Conservation (phyloP, 805 yeast species). For the Yamadazyma nakazawae region DNA sequence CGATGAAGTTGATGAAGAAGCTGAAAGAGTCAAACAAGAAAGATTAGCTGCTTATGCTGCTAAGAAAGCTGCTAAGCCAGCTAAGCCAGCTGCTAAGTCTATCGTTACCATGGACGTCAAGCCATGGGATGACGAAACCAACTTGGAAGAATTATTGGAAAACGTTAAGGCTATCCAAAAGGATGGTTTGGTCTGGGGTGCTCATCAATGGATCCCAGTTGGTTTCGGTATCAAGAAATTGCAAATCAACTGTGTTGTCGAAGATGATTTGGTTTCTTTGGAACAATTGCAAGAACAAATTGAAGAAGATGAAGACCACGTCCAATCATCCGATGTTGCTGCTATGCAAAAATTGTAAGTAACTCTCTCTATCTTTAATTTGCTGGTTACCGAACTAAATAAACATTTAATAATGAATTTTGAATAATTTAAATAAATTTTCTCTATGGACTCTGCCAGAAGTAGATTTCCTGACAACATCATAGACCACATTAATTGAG, state of each 20-base stretch:
- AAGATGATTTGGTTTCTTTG: slow-evolving; percentile 92
- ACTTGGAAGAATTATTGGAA: slow-evolving; percentile 82
- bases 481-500: neutral
- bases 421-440: too few species aligned
- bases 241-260: slow-evolving; percentile 97
- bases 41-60: slow-evolving; percentile 98
- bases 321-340: slow-evolving; percentile 97
- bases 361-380: neutral
- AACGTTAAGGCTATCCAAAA: slow-evolving; percentile 78
- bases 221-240: slow-evolving; percentile 99
- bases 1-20: slow-evolving; percentile 93
- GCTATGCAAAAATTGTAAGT: slow-evolving; percentile 95
- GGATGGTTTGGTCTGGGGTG: slow-evolving; percentile 99
- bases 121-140: slow-evolving; percentile 99
- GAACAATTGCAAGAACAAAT: slow-evolving; percentile 78
- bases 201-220: slow-evolving; percentile 90
- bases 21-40: slow-evolving; percentile 95
- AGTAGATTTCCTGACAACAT: neutral
- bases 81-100: slow-evolving; percentile 98
- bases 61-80: slow-evolving; percentile 94
- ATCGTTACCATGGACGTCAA: slow-evolving; percentile 94
- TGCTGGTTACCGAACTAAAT: neutral
- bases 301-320: slow-evolving; percentile 97
- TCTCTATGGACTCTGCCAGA: neutral
- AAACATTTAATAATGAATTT: neutral